Percentiles rank a stretch among this genome's conserved stretches.
Evolutionary conservation across 140 eudicot species (phyloP).

Genomic region (Senecio squalidus): DNA sequence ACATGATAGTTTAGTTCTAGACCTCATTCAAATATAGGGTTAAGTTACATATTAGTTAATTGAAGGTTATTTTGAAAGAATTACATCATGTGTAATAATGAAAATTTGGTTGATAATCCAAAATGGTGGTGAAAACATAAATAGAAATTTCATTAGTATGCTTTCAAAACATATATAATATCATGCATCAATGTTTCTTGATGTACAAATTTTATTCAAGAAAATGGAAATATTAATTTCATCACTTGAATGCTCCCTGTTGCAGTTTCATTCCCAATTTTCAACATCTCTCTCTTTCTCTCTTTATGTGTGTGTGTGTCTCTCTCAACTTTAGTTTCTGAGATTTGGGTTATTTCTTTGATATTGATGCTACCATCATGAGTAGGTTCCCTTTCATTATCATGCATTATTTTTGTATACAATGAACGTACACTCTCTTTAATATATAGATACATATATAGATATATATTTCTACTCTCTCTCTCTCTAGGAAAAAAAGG

Average conservation of each 20-base stretch:
- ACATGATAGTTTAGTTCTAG: not conserved
- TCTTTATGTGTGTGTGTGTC: too few species aligned
- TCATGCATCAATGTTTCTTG: constrained; percentile 11
- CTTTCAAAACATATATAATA: constrained; percentile 20
- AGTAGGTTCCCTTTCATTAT: constrained; percentile 34
- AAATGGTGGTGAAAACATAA: constrained; percentile 16
- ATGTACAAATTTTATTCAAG: constrained; percentile 27
- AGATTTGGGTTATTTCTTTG: constrained; percentile 30
- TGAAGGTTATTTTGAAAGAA: not conserved
- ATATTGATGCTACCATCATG: constrained; percentile 35
- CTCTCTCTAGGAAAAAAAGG: too few species aligned
- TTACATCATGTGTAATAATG: constrained; percentile 11
- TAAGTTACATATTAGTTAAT: not conserved
- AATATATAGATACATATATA: not conserved
- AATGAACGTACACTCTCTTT: not conserved
- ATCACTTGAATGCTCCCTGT: constrained; percentile 36
- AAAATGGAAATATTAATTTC: constrained; percentile 34
- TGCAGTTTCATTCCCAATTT: constrained; percentile 37
- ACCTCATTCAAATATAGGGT: not conserved
- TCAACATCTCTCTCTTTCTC: constrained; percentile 23
- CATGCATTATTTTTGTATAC: constrained; percentile 27
- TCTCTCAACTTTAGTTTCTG: constrained; percentile 28
- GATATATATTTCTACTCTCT: too few species aligned
- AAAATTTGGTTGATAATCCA: constrained; percentile 1
- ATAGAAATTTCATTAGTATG: constrained; percentile 20